A percentile compares a stretch with the other conserved stretches of the same genome.
Evolutionary conservation across 2,329 filamentous ascomycete genomes (phyloP).

Genomic region (Colletotrichum acutatum): DNA sequence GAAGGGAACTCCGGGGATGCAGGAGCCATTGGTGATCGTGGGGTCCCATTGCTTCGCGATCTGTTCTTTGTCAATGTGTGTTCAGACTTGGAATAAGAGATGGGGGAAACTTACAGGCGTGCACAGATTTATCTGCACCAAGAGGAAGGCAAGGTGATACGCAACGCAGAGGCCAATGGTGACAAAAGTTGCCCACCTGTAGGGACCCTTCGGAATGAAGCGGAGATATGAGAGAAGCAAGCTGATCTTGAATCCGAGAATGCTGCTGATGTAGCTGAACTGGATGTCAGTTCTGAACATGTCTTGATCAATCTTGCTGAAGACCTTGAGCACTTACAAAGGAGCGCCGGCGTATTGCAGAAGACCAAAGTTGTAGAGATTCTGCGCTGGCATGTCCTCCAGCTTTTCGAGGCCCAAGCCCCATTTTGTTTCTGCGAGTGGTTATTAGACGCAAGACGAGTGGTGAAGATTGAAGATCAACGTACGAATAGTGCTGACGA

Average conservation of each 20-base stretch:
- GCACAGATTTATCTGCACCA: constrained; percentile 50
- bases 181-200: constrained; percentile 46
- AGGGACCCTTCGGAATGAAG: constrained; percentile 52
- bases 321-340: constrained; percentile 43
- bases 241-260: constrained; percentile 59
- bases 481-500: constrained; percentile 50
- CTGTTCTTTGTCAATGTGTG: constrained; percentile 10
- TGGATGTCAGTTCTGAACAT: not conserved
- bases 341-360: constrained; percentile 55
- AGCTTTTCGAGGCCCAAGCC: constrained; percentile 50
- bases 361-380: constrained; percentile 52
- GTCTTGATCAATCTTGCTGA: fast-evolving
- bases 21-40: constrained; percentile 47
- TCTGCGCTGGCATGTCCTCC: constrained; percentile 49
- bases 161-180: constrained; percentile 48
- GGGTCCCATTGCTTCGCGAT: constrained; percentile 55
- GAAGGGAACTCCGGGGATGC: constrained; percentile 52
- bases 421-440: constrained; percentile 54
- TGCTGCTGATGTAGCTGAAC: constrained; percentile 51
- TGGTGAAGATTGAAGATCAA: not conserved
- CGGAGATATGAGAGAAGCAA: constrained; percentile 57
- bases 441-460: not conserved
- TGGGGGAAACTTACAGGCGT: constrained; percentile 41
- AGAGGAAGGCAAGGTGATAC: constrained; percentile 52
- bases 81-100: not conserved